phyloP scores from a whole-genome alignment of 345 rosid species.

The Linum trigynum region DNA sequence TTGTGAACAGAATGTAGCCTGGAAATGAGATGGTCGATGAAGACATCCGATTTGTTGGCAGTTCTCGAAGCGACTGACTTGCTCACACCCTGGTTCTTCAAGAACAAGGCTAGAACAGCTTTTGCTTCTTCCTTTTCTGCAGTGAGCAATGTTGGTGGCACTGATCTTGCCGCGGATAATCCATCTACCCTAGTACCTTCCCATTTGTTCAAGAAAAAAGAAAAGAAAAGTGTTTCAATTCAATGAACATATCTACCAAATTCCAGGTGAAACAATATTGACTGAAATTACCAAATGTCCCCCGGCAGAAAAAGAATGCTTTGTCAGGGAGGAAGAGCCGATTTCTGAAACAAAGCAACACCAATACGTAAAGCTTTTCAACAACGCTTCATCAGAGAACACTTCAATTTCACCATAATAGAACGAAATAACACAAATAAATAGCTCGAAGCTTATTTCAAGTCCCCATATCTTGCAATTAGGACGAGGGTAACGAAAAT shows the following conservation, averaged over 20 bases:
- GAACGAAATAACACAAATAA: too few species aligned
- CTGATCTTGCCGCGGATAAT: slow-evolving; percentile 38
- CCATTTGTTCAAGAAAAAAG: not conserved
- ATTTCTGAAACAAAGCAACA: slow-evolving; percentile 17
- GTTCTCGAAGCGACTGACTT: slow-evolving; percentile 55
- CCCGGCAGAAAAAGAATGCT: slow-evolving; percentile 24
- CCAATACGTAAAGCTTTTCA: not conserved
- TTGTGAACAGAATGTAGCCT: slow-evolving; percentile 73
- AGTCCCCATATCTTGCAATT: not conserved
- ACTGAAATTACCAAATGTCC: slow-evolving; percentile 25
- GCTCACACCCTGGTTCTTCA: slow-evolving; percentile 75
- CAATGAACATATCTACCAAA: not conserved
- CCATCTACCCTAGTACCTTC: slow-evolving; percentile 49
- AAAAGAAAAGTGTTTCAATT: not conserved
- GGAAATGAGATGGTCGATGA: slow-evolving; percentile 70
- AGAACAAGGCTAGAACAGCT: slow-evolving; percentile 70
- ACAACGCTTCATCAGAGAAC: not conserved
- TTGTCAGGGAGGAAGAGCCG: slow-evolving; percentile 19
- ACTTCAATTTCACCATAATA: too few species aligned
- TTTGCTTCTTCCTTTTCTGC: slow-evolving; percentile 93
- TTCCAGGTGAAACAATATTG: not conserved
- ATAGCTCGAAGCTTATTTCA: not conserved
- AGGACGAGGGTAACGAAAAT: not conserved
- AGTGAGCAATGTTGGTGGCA: slow-evolving; percentile 49
- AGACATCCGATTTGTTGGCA: slow-evolving; percentile 59